These are phyloP conservation scores for Diatrype stigma DNA, from an alignment of 2,329 filamentous ascomycete species.

Conservation along the genomic window DNA sequence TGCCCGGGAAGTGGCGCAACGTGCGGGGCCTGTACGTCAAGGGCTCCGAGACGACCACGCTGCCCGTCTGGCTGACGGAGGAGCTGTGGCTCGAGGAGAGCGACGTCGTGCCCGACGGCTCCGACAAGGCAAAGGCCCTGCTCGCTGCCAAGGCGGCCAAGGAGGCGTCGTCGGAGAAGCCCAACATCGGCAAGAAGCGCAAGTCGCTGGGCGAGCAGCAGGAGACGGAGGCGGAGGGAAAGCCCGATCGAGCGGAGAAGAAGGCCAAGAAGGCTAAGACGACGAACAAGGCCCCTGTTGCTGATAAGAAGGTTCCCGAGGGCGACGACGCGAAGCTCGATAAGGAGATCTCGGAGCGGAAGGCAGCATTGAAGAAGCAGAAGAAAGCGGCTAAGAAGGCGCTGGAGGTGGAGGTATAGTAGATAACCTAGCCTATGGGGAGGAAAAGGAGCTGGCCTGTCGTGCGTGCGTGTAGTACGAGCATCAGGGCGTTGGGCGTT, in stretches of 20 bases:
- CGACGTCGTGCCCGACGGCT: slow-evolving; percentile 59
- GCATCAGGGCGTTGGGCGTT: slow-evolving; percentile 14
- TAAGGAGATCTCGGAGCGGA: slow-evolving; percentile 56
- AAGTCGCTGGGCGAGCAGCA: slow-evolving; percentile 39
- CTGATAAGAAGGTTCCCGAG: slow-evolving; percentile 28
- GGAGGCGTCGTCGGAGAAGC: slow-evolving; percentile 38
- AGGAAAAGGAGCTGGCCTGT: no score
- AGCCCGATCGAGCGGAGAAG: slow-evolving; percentile 34
- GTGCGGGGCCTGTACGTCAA: slow-evolving; percentile 85
- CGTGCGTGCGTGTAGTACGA: neutral
- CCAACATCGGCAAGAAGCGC: slow-evolving; percentile 63
- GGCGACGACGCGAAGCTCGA: slow-evolving; percentile 51
- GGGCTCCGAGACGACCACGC: slow-evolving; percentile 77
- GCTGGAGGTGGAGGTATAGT: slow-evolving; percentile 35
- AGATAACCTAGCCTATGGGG: slow-evolving; percentile 9
- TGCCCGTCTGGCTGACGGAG: slow-evolving; percentile 92
- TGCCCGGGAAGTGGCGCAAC: slow-evolving; percentile 84
- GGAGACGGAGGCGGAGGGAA: slow-evolving; percentile 27
- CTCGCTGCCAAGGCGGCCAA: no score
- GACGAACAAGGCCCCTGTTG: slow-evolving; percentile 4
- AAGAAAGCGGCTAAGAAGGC: slow-evolving; percentile 54
- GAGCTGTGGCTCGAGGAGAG: slow-evolving; percentile 85
- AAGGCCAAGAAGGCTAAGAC: slow-evolving; percentile 39
- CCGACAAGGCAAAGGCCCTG: slow-evolving; percentile 44
- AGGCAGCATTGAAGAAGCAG: slow-evolving; percentile 54